Base-by-base conservation (phyloP, 179 eudicot species). In the Carnegiea gigantea region DNA sequence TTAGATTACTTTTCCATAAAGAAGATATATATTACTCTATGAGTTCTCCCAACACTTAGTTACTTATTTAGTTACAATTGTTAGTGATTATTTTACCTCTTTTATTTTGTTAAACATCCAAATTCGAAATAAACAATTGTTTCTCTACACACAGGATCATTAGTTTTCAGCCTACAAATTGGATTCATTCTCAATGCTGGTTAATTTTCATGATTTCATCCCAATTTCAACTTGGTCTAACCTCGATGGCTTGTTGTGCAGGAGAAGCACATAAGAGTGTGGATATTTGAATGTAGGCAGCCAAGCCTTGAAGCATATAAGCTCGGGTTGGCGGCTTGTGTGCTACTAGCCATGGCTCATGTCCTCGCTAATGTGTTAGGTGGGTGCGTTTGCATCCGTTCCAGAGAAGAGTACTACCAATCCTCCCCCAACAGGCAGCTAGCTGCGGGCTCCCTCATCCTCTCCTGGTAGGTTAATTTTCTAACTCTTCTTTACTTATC, bases 221-320 rank as follows among this genome's bases (percentile, higher is more conserved):
- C 6, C 20, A 65, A 20, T 59, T 5, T n/a, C 2, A 5, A 9
- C 76, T 76, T 17, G 26, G 10, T 14, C 36, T 75, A 9, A 70
- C 20, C 68, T 20, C 17, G 1, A 18, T 36, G 44, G 11, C 54
- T 48, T 48, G 23, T 65, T 46, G 67, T 77, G 79, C 87, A 95
- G 98, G 91, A 44, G 82, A 77, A 88, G 60, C 71, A 86, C 71
- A 76, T 88, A 83, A 91, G 80, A 85, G 82, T 78, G 46, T 90
- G 90, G 93, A 70, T 96, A 53, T 85, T 94, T 46, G 93, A 91
- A 84, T 96, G 99, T 46, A 84, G 93, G 64, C 91, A 94, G 54
- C 98, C 99, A 30, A 96, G 97, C 79, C 77, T 89, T 76, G 71
- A 87, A 30, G 99, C 99, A 12, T 92, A 91, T 90, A 92, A 88